phyloP scores from a whole-genome alignment of 148 eudicot species.

The Chenopodium album region DNA sequence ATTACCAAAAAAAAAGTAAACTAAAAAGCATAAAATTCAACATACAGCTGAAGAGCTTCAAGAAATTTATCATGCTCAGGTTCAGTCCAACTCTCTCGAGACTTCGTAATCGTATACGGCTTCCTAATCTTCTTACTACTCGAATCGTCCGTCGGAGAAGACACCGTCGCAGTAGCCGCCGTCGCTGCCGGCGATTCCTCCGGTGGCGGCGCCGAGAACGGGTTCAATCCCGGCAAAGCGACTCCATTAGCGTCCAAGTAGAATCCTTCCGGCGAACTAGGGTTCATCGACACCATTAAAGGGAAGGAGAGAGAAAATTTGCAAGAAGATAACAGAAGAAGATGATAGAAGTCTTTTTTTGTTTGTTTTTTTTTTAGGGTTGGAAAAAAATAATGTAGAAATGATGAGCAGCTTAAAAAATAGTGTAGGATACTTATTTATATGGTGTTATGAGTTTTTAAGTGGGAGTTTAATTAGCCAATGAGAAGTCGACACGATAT shows the following conservation, averaged over 20 bases:
- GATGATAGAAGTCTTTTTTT: neutral
- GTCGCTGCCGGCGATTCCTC: conserved; percentile 18
- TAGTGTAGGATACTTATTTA: neutral
- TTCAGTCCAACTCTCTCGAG: conserved; percentile 96
- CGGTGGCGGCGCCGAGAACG: conserved; percentile 38
- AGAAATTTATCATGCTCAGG: conserved; percentile 98
- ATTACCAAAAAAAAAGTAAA: neutral
- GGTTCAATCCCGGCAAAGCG: conserved; percentile 60
- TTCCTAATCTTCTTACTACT: conserved; percentile 66
- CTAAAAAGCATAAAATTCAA: neutral
- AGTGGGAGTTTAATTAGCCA: neutral
- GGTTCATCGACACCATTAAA: conserved; percentile 62
- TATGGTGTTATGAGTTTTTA: neutral
- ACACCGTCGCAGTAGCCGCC: conserved; percentile 16
- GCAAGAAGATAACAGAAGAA: neutral
- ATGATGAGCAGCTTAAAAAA: neutral
- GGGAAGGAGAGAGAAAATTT: neutral
- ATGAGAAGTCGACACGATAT: neutral
- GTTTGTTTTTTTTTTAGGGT: conserved; percentile 14
- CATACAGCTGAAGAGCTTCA: conserved; percentile 98
- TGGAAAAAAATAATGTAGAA: neutral
- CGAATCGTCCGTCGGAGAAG: conserved; percentile 43
- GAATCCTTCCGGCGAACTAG: conserved; percentile 55
- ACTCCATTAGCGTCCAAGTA: conserved; percentile 58
- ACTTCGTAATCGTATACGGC: conserved; percentile 89